Base-by-base conservation (phyloP, 768 basidiomycete genomes). In the Lyophyllum atratum region DNA sequence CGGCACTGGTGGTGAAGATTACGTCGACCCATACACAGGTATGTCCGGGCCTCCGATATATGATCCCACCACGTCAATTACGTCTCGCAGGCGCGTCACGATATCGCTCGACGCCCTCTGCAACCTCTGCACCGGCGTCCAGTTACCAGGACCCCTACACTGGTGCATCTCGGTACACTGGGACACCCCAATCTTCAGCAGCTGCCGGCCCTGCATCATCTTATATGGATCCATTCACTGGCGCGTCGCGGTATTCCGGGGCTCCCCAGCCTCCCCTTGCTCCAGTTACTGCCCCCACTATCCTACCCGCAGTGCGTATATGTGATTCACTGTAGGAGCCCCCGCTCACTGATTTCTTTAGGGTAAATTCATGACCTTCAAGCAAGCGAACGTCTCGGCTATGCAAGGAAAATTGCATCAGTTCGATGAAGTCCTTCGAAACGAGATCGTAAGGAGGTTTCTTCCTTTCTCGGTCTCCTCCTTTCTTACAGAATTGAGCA, bases 11-110 rank as follows among this genome's bases (percentile, higher is more conserved):
- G 75, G 70, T 43, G 81, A 78, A 48, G 81, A 86, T 47, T 93
- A 81, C 66, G 83, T 87, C 21, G 96, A 98, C 68, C 96, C 96
- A 5, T 98, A 83, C 71, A 98, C 96, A 59, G 96, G 95, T 82
- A 68, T 59, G 37, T 70, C 51, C 14, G 9, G 37, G 10, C 52
- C 39, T 49, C 46, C 52, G 5, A 26, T 39, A 44, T 50, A 28
- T 17, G 39, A 51, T 49, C 12, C 14, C 4, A 22, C 39, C 31
- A 55, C 52, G 42, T 52, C 55, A 45, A 53, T 58, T 49, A 33
- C 60, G 54, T 19, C 26, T 25, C 31, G 29, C 46, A 84, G 87
- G 88, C 54, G 80, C 85, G 39, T 86, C 88, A 49, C 76, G 89
- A 59, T 90, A 90, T 64, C 80, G 79, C 54, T 64, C 76, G 40